Evolutionary conservation across 148 eudicot species (phyloP), one percentile per base, ranked within the genome.

Genomic region (Camellia lanceoleosa): DNA sequence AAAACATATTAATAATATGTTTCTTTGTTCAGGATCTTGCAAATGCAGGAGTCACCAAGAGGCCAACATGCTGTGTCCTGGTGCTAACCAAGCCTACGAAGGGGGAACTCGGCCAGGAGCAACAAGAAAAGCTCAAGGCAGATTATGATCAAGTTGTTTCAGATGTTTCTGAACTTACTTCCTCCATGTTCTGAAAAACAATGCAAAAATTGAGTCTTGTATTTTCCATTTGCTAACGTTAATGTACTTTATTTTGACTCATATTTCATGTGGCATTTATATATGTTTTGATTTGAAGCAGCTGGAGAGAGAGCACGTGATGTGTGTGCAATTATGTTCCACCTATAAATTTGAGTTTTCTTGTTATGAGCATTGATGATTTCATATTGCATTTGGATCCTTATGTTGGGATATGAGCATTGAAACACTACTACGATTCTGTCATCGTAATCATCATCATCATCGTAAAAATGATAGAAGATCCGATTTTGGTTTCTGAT

Each of bases 21-120:
- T 23, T 38, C 68, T 80, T 16, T 47, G 78, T 83, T 76, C 90
- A 96, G 99, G 98, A 93, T 83, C 94, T 96, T 74, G 99, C 99
- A 0, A 96, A 89, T 85, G 99, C 99, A 3, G 98, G 98, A 56
- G 86, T 97, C n/a, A 96, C 99, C 61, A 96, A 96, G 89, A 84
- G 98, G 81, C 98, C 99, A 19, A 96, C 98, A 20, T 96, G 99
- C 82, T 96, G 99, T 75, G 99, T 96, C 63, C 79, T 96, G 80
- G 98, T 96, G 81, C 80, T 84, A 73, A 88, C 91, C 54, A 93
- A 96, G 86, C 98, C 98, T 4, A 79, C 90, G 7, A 95, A 95
- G 84, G 98, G 98, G 44, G 98, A 91, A 69, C 74, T 95, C 52
- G 84, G 81, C 60, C 83, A 84, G 65, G 98, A 93, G 43, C 93